phyloP scores from a whole-genome alignment of 139 green algal genomes.

The Nannochloris sp. region DNA sequence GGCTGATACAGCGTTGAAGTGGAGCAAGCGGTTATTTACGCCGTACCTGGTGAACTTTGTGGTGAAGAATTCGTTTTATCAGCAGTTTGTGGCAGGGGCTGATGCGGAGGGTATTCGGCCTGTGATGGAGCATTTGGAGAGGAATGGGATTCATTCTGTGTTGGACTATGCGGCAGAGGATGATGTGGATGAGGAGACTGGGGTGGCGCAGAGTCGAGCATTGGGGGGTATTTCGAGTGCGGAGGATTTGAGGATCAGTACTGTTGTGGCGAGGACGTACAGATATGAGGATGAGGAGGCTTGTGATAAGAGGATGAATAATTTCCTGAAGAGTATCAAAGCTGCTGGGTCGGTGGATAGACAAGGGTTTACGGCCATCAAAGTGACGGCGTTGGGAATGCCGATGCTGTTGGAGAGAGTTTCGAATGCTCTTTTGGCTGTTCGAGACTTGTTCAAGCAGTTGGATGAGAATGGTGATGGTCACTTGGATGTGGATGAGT shows the following conservation, averaged over 20 bases:
- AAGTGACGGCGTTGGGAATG: constrained; percentile 79
- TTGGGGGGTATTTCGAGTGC: neutral
- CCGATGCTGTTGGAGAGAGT: constrained; percentile 67
- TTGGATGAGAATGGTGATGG: constrained; percentile 60
- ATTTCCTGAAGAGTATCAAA: constrained; percentile 55
- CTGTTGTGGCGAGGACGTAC: constrained; percentile 50
- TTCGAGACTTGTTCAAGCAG: constrained; percentile 51
- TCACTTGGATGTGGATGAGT: constrained; percentile 32
- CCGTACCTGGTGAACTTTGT: constrained; percentile 34
- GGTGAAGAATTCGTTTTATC: constrained; percentile 68
- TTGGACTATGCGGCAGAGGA: constrained; percentile 59
- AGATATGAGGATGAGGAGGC: constrained; percentile 50
- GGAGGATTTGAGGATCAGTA: neutral
- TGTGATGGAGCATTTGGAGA: constrained; percentile 31
- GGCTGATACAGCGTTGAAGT: constrained; percentile 41
- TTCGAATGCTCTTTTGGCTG: constrained; percentile 32
- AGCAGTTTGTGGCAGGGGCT: constrained; percentile 76
- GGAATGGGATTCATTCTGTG: constrained; percentile 36
- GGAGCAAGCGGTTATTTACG: constrained; percentile 44
- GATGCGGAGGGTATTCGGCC: constrained; percentile 39
- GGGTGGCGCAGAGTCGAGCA: neutral
- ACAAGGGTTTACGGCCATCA: constrained; percentile 72
- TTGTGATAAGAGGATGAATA: constrained; percentile 57
- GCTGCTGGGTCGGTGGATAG: constrained; percentile 40
- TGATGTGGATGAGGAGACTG: constrained; percentile 26